These are phyloP conservation scores for Trypanosoma conorhini DNA, from an alignment of 208 protist genomes.

Conservation along the genomic window DNA sequence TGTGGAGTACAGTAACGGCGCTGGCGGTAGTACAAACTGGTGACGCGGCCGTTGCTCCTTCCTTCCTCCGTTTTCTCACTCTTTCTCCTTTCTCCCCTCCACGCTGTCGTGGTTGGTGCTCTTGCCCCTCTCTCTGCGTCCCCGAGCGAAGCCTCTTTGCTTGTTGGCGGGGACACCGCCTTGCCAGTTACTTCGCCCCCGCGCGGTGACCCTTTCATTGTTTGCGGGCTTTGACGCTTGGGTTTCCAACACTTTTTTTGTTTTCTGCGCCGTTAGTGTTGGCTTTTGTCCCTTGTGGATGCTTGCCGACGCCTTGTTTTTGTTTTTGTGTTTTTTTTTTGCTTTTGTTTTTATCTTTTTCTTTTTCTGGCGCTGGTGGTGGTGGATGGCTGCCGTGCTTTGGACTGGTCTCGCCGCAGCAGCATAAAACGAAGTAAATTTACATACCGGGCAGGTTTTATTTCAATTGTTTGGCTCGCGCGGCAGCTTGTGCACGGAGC, in stretches of 20 bases:
- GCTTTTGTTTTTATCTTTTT: background rate
- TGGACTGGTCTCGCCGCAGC: background rate
- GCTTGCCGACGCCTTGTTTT: background rate
- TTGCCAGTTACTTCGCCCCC: background rate
- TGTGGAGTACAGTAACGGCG: constrained; percentile 11
- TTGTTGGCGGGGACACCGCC: background rate
- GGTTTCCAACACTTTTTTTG: background rate
- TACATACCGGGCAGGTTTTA: background rate
- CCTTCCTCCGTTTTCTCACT: background rate
- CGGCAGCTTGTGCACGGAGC: background rate
- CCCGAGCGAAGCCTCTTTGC: background rate
- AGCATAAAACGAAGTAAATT: background rate
- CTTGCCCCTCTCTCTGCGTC: background rate
- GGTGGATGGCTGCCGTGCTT: background rate
- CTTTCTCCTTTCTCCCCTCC: background rate
- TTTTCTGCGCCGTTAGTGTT: background rate
- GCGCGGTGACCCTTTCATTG: background rate
- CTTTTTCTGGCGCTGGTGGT: background rate
- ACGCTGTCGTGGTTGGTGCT: background rate
- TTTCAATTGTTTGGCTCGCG: background rate
- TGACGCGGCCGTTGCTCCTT: background rate
- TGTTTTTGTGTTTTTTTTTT: background rate
- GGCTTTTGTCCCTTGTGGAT: background rate
- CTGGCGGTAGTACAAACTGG: background rate
- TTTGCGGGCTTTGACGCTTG: background rate